Base-by-base conservation (phyloP, 2,329 filamentous ascomycete species). In the Setomelanomma holmii region DNA sequence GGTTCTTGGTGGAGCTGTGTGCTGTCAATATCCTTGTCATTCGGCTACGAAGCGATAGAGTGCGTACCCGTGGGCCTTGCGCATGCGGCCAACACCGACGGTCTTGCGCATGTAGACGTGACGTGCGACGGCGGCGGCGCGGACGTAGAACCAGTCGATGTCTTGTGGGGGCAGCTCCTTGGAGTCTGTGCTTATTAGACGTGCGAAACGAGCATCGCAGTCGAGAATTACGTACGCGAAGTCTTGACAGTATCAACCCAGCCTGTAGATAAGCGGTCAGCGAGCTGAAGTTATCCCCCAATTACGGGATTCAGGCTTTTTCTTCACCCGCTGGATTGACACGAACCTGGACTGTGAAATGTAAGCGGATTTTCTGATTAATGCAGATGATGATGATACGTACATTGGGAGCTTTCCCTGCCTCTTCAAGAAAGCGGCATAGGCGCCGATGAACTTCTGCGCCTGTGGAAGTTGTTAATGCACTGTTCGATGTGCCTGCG, bases 221-320 rank as follows among this genome's bases (percentile, higher is more conserved):
- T 43, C 22, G 33, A 44, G 34, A 10, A 40, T 35, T 35, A 53
- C 70, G 47, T 68, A 74, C 72, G 71, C 56, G 91, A 93, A 72
- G 93, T 97, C 90, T 99, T 99, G 84, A 98, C 95, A 76, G 93
- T 97, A 80, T 99, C 95, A 80, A 97, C 93, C 93, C 93, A 98
- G 85, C 91, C 92, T 96, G 79, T 80, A 81, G 78, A 79, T 75
- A 73, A 72, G 62, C 60, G 61, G 76, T 79, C 73, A 79, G 76
- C 73, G 68, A 72, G 63, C 67, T 67, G 65, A 68, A 64, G 65
- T 70, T 73, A 76, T 77, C 79, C 79, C 79, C 78, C 79, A 79
- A 75, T 74, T 76, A 81, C 79, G 79, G 78, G 79, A 81, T 81
- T 82, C 79, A 81, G 79, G 77, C 76, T 75, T 76, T 71, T 73